Base-by-base conservation (phyloP, 1,139 yeast genomes). In the Kluyveromyces sp. region DNA sequence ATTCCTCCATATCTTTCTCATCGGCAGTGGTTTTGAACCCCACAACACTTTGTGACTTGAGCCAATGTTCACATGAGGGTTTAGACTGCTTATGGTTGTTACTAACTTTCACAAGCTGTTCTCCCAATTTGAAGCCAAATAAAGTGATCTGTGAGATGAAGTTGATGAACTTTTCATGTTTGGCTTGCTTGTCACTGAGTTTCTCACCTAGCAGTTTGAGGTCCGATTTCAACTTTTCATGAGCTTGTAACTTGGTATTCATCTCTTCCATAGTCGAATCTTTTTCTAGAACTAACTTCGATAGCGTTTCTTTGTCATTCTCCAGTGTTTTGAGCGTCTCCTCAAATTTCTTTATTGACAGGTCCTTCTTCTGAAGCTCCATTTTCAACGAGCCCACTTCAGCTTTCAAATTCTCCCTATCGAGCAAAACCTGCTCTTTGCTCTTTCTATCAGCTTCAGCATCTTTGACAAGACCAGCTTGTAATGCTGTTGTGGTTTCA, bases 71-170 rank as follows among this genome's bases (percentile, higher is more conserved):
- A 15, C n/a, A 18, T 1, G n/a, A 19, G 11, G 19, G 22, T 31
- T 13, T 32, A 19, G 45, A 40, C 18, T 42, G 45, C 30, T 39
- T n/a, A n/a, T n/a, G 39, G 28, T 41, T 44, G 12, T 37, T 39
- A 26, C 44, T 48, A 2, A 39, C 32, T 8, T 44, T 43, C 15
- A 40, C 26, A 18, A 51, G 42, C 15, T 46, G 18, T 3, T 35
- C 31, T 7, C 56, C 56, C 11, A 51, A 18, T 6, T 43, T 45
- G 13, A 42, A 20, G 8, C 45, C 47, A 26, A 51, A 53, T 11
- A 52, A 31, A 18, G 41, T 40, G 7, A 49, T 25, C 26, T 44
- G 34, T 18, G 42, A 40, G 19, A 52, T 26, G 38, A 42, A 50
- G 11, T 32, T 29, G 9, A 13, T 31, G 18, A 44, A 41, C 15